Evolutionary conservation across 2,329 filamentous ascomycete genomes (phyloP), one percentile per base, ranked within the genome.

Genomic region (Nemania sp.): DNA sequence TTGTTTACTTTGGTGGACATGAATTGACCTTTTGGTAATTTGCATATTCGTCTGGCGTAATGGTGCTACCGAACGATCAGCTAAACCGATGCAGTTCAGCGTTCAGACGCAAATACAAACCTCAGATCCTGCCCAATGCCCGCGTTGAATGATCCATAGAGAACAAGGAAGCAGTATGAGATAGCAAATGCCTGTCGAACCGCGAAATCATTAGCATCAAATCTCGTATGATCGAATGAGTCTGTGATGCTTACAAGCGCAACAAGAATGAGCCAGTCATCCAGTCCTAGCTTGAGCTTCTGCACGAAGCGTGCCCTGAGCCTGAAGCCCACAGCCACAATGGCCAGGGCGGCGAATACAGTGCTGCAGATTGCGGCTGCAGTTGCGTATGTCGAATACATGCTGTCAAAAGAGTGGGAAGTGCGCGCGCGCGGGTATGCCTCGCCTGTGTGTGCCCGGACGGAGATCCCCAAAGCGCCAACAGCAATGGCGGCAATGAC

Each of bases 241-340:
- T 17, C 29, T 35, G 48, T 37, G 48, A 37, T 10, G 10, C 9
- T 39, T 51, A 51, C 48, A 29, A 51, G 48, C 29, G 48, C 48
- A 51, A 51, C 48, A 51, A 51, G 32, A 51, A 51, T 17, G 18
- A 51, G 48, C 48, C 48, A 51, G 48, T 51, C 48, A 37, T 51
- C 48, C 48, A 17, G 34, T 51, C 48, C 48, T 20, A 39, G 48
- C 9, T 37, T 51, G 21, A 51, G 48, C 48, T 51, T 51, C 39
- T 37, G 48, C 48, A 51, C 34, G 9, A 51, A 2, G 48, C 48
- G 48, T 32, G 48, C 48, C 48, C 48, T 51, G 29, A 51, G 48
- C 7, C 25, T 29, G 25, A 29, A 29, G 25, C 25, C 25, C 3
- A 29, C 25, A 29, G 25, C 25, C 25, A 29, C 25, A 29, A 29